Base-by-base conservation (phyloP, 2,329 filamentous ascomycete species). In the Eutypa lata region DNA sequence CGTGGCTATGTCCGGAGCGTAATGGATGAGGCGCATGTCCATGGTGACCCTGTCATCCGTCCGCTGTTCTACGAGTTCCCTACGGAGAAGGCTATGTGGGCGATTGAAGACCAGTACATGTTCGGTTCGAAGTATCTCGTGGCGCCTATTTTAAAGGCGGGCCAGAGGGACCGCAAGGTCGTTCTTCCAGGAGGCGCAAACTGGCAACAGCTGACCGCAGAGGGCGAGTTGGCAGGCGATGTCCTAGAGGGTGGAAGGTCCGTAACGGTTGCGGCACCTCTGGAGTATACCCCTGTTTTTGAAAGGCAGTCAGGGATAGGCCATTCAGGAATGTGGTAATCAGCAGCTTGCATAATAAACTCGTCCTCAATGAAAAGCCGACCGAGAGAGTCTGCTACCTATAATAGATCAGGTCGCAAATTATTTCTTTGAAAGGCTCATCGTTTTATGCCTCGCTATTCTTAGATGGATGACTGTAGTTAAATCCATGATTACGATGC, bases 21-120 rank as follows among this genome's bases (percentile, higher is more conserved):
- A 54, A 87, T 87, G 84, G 68, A 66, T 37, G 75, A 81, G 56
- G 84, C 84, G 0, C 82, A 86, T 56, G 73, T 80, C 55, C 78
- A 76, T 49, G 84, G 85, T 0, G 75, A 75, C 0, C 84, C 85
- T 0, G 70, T 88, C 10, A 88, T 89, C 63, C 68, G 85, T 13
- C 73, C 84, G 1, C 62, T 83, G 11, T 88, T 88, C 62, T 84
- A 84, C 56, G 83, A 85, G 53, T 88, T 87, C 53, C 83, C 84
- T 0, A 53, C 68, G 0, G 84, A 88, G 53, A 47, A 66, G 13
- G 66, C 62, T 52, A 71, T 74, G 16, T 88, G 85, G 84, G 72
- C 76, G 4, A 63, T 85, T 3, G 80, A 83, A 49, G 76, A 77
- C 31, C 77, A 87, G 70, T 88, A 87, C 62, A 81, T 88, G 77